Base-by-base conservation (phyloP, 352 stramenopile genomes). In the Pythium rishiriense region DNA sequence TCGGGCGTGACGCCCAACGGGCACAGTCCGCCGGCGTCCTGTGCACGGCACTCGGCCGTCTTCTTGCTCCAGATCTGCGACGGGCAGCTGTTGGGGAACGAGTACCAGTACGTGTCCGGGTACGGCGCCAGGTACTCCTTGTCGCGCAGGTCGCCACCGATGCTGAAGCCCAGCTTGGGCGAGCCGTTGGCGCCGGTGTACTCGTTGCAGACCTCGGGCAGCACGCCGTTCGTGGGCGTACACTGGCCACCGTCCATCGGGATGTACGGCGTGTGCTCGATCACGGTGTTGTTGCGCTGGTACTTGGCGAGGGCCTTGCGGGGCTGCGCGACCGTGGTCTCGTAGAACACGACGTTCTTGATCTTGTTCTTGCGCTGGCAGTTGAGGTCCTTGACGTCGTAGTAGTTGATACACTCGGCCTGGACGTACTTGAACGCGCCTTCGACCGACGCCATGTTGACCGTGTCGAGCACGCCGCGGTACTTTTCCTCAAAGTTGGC, bases 391-490 rank as follows among this genome's bases (percentile, higher is more conserved):
- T 73, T 3, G 46, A 83, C 81, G 45, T 81, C 83, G 43, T 78
- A 69, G 69, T 88, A 83, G 74, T 96, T 93, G 72, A 96, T 93
- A 41, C 82, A 73, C 61, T 96, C 87, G 6, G 85, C 83, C 66
- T 94, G 85, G 31, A 96, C 81, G 72, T 93, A 96, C 84, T 94
- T 94, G 39, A 96, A 81, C 35, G 85, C 77, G 17, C 87, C 87
- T 56, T 94, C 85, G 11, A 96, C 81, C 0, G 72, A 86, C 8
- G 85, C 87, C 24, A 81, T 85, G 67, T 94, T 96, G 25, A 91
- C 85, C n/a, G 76, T 87, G 67, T 96, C 87, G 62, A 94, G 79
- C 9, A 78, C 78, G 9, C 72, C 83, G 15, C 75, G 58, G 64
- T 78, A 94, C 15, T 67, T 75, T 4, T 74, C 70, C n/a, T 65